Conservation (phyloP, 192 early-diverging fungal species). For the Coemansia sp. region DNA sequence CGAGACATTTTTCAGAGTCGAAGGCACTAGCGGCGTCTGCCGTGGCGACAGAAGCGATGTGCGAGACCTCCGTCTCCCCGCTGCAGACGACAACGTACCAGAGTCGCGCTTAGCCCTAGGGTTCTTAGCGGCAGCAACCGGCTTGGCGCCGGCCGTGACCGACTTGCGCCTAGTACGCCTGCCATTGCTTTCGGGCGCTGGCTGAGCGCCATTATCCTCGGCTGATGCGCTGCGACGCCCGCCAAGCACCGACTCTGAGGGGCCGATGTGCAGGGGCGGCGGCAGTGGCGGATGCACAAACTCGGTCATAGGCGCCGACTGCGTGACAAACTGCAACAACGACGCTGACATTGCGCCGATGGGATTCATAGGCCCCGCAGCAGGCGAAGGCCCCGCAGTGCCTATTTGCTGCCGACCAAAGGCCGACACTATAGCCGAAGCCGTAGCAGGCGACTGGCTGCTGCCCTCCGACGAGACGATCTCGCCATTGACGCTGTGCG, state of each 20-base stretch:
- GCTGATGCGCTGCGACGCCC: conserved; percentile 1
- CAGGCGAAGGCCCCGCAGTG: neutral
- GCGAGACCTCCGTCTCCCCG: conserved; percentile 23
- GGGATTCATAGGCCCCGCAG: neutral
- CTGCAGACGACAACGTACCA: neutral
- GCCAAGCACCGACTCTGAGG: neutral
- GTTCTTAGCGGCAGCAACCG: neutral
- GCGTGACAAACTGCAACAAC: conserved; percentile 21
- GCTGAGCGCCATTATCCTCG: neutral
- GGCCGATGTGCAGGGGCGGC: conserved; percentile 45
- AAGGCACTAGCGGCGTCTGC: conserved; percentile 45
- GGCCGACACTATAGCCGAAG: neutral
- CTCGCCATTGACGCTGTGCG: conserved; percentile 37
- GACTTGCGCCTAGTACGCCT: conserved; percentile 18
- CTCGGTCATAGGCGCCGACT: conserved; percentile 46
- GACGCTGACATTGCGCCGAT: neutral
- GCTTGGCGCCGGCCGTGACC: neutral
- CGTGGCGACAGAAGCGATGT: conserved; percentile 33
- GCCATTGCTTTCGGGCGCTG: neutral
- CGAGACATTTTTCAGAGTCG: conserved; percentile 22
- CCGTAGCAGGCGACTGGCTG: neutral
- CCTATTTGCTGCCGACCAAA: neutral
- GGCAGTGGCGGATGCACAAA: conserved; percentile 45
- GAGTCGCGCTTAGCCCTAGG: neutral
- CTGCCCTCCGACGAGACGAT: conserved; percentile 5